Percentiles rank a stretch among this genome's conserved stretches.
Evolutionary conservation across 805 yeast genomes (phyloP).

Genomic region (Peterozyma toletana): DNA sequence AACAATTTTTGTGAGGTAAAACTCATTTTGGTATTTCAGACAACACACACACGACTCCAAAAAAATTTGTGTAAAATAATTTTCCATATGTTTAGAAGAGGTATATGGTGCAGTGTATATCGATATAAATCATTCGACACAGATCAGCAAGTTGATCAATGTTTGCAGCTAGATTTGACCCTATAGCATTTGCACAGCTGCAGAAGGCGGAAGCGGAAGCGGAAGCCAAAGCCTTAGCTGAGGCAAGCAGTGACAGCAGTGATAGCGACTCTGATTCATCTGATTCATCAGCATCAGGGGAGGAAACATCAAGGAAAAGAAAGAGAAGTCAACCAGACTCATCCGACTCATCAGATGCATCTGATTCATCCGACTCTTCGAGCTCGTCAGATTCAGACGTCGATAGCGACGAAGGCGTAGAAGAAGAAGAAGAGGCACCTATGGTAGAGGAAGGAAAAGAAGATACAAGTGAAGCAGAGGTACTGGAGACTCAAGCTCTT

Average conservation of each 20-base stretch:
- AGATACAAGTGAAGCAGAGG: conserved; percentile 26
- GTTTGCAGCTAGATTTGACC: conserved; percentile 9
- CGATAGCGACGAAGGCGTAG: conserved; percentile 12
- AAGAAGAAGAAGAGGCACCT: conserved; percentile 3
- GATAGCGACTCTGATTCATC: neutral
- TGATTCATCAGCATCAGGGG: conserved; percentile 7
- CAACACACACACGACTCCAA: neutral
- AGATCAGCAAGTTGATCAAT: neutral
- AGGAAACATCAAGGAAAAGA: conserved; percentile 5
- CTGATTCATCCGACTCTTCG: too few species aligned
- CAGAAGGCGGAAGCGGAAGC: conserved; percentile 13
- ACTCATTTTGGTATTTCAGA: neutral
- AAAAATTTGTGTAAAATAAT: conserved; percentile 6
- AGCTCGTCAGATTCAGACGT: conserved; percentile 2
- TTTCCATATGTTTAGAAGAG: too few species aligned
- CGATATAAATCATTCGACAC: conserved; percentile 9
- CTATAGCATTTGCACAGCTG: conserved; percentile 11
- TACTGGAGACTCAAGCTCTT: conserved; percentile 28
- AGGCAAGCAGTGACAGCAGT: conserved; percentile 11
- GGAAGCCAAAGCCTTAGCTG: conserved; percentile 10
- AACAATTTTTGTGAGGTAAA: neutral
- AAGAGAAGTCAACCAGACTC: conserved; percentile 1
- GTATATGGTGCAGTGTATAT: too few species aligned
- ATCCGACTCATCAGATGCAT: neutral
- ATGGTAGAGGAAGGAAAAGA: conserved; percentile 10